Conservation (phyloP, 2,329 filamentous ascomycete species). For the Basipetospora chlamydospora region DNA sequence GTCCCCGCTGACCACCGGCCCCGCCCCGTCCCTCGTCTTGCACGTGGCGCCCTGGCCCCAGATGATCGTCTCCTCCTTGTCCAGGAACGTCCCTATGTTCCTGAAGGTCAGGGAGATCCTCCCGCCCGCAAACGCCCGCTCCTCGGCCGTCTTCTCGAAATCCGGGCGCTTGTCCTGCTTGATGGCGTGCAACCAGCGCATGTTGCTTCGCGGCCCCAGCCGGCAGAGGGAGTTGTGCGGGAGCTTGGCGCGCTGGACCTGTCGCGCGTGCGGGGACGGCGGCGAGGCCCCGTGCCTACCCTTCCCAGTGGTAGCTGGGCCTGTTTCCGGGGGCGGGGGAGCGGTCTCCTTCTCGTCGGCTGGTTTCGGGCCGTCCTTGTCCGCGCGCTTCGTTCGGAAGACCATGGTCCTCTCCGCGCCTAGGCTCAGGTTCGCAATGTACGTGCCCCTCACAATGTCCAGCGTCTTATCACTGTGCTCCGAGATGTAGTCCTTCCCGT, state of each 20-base stretch:
- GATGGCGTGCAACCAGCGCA: conserved; percentile 84
- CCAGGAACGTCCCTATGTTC: conserved; percentile 72
- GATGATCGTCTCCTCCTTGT: conserved; percentile 48
- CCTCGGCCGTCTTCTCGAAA: conserved; percentile 51
- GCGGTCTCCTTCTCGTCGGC: conserved; percentile 1
- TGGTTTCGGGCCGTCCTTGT: conserved; percentile 21
- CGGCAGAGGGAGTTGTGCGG: conserved; percentile 83
- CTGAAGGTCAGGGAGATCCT: conserved; percentile 90
- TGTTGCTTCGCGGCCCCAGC: conserved; percentile 70
- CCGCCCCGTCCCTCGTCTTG: conserved; percentile 49
- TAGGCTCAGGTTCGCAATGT: conserved; percentile 86
- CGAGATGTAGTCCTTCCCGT: conserved; percentile 78
- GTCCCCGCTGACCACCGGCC: conserved; percentile 54
- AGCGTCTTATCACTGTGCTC: conserved; percentile 96
- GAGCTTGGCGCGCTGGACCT: conserved; percentile 54
- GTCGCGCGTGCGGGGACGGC: conserved; percentile 20
- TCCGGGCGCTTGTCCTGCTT: conserved; percentile 65
- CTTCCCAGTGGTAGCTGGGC: conserved; percentile 9
- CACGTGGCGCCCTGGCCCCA: conserved; percentile 82
- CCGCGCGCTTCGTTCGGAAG: conserved; percentile 62
- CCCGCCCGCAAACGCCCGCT: conserved; percentile 57
- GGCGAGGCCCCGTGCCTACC: background rate
- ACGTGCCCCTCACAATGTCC: conserved; percentile 68
- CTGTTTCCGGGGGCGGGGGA: conserved; percentile 6
- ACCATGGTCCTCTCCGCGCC: conserved; percentile 85